A percentile compares a stretch with the other conserved stretches of the same genome.
These are phyloP conservation scores for Hypoxylon sp. DNA, from an alignment of 2,329 filamentous ascomycete genomes.

Conservation along the genomic window DNA sequence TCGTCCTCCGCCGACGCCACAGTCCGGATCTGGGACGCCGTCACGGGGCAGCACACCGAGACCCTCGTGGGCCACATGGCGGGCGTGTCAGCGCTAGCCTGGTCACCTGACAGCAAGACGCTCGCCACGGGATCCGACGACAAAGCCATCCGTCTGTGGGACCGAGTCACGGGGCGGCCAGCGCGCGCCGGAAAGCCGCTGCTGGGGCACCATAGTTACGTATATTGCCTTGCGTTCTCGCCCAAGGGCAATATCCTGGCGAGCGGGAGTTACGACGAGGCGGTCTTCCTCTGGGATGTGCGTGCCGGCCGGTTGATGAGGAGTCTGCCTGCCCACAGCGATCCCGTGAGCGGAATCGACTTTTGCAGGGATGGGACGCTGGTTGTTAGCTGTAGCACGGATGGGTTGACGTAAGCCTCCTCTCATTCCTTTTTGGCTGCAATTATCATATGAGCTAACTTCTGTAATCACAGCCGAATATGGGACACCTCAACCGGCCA, in stretches of 20 bases:
- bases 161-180: conserved; percentile 74
- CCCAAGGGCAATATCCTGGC: conserved; percentile 98
- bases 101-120: conserved; percentile 89
- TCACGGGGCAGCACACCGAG: conserved; percentile 83
- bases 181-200: conserved; percentile 70
- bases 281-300: conserved; percentile 97
- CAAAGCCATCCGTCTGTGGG: conserved; percentile 95
- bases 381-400: conserved; percentile 90
- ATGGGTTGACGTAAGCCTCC: conserved; percentile 82
- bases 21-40: conserved; percentile 90
- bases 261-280: conserved; percentile 96
- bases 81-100: conserved; percentile 92
- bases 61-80: conserved; percentile 95
- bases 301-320: conserved; percentile 89
- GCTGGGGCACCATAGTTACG: conserved; percentile 94
- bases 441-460: not conserved
- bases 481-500: conserved; percentile 98
- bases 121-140: conserved; percentile 95
- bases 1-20: conserved; percentile 91
- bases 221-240: conserved; percentile 95
- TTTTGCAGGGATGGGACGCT: conserved; percentile 94
- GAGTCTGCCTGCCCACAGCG: conserved; percentile 91
- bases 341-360: conserved; percentile 93
- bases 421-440: not conserved
- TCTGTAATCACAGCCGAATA: conserved; percentile 72